Evolutionary conservation across 1,284 basidiomycete species (phyloP).

Genomic region (Afroboletus lepidellus): DNA sequence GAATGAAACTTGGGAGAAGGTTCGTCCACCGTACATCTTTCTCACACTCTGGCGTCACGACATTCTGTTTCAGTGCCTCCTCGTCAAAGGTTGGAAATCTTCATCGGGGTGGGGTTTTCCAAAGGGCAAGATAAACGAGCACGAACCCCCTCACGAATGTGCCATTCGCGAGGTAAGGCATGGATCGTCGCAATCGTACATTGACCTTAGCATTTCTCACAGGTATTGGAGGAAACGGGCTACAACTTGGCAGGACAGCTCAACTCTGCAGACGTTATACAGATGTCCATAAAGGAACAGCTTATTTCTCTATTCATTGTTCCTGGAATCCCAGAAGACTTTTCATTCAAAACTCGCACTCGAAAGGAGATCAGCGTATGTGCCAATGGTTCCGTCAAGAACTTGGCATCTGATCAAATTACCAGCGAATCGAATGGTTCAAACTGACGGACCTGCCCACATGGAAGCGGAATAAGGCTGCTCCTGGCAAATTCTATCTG

Average conservation of each 20-base stretch:
- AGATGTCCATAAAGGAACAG: constrained; percentile 88
- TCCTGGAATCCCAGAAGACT: constrained; percentile 86
- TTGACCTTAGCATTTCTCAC: constrained; percentile 8
- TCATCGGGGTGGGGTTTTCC: constrained; percentile 98
- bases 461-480: constrained; percentile 81
- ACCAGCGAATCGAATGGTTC: constrained; percentile 97
- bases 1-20: constrained; percentile 90
- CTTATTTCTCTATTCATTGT: constrained; percentile 92
- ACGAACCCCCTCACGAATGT: constrained; percentile 80
- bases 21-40: constrained; percentile 32
- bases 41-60: constrained; percentile 10
- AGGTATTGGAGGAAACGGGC: constrained; percentile 95
- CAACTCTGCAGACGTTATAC: constrained; percentile 71
- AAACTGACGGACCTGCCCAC: constrained; percentile 87
- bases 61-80: constrained; percentile 60
- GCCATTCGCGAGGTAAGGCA: constrained; percentile 83
- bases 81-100: constrained; percentile 98
- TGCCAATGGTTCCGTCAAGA: constrained; percentile 11
- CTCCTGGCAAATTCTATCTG: constrained; percentile 87
- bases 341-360: constrained; percentile 89
- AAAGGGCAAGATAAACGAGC: constrained; percentile 97
- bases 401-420: constrained; percentile 14
- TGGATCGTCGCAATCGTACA: neutral
- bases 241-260: constrained; percentile 80
- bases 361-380: constrained; percentile 98